A percentile compares a stretch with the other conserved stretches of the same genome.
Evolutionary conservation across 129 eudicot genomes (phyloP).

Genomic region (Scalesia atractyloides): DNA sequence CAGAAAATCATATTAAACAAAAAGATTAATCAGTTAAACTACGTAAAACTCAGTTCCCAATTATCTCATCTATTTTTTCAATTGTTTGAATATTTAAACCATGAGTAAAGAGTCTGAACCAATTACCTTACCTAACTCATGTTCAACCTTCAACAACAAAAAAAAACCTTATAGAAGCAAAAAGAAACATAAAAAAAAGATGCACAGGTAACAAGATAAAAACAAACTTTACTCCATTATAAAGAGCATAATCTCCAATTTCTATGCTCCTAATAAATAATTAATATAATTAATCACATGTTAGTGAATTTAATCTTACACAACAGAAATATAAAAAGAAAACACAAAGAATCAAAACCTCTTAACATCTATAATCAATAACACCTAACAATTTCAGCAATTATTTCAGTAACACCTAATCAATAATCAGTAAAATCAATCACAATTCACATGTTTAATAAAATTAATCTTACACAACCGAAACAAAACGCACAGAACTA

Average conservation of each 20-base stretch:
- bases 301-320: too few relatives aligned
- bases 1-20: background rate
- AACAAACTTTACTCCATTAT: constrained; percentile 17
- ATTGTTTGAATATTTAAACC: constrained; percentile 25
- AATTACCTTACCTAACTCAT: constrained; percentile 41
- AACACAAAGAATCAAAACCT: background rate
- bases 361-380: too few relatives aligned
- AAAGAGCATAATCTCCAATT: constrained; percentile 14
- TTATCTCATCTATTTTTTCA: constrained; percentile 8
- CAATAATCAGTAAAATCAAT: constrained; percentile 16
- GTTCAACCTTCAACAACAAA: constrained; percentile 35
- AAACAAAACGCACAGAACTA: constrained; percentile 12
- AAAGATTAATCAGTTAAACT: constrained; percentile 9
- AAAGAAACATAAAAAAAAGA: constrained; percentile 13
- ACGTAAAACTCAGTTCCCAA: constrained; percentile 4
- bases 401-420: too few relatives aligned
- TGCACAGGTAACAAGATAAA: constrained; percentile 19
- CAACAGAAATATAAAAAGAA: too few relatives aligned
- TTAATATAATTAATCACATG: background rate
- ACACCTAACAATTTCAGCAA: too few relatives aligned
- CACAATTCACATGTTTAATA: constrained; percentile 13
- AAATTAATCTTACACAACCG: background rate
- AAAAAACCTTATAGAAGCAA: constrained; percentile 19
- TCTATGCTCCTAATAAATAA: constrained; percentile 22
- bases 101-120: constrained; percentile 33